A percentile compares a stretch with the other conserved stretches of the same genome.
Conservation (phyloP, 805 yeast species). For the Cyberlindnera japonica region DNA sequence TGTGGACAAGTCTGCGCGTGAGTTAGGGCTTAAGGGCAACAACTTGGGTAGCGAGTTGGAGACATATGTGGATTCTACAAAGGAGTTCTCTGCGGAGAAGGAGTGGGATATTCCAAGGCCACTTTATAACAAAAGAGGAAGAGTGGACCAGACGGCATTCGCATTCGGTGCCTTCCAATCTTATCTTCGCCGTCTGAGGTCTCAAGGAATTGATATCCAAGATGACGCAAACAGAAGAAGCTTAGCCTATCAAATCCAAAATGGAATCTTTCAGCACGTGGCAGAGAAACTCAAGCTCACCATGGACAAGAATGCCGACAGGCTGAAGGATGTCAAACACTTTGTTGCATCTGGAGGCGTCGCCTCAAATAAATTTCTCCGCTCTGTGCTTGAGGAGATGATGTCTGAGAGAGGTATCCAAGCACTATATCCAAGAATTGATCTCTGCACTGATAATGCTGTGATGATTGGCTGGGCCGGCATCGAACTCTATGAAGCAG, state of each 20-base stretch:
- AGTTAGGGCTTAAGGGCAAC: conserved; percentile 71
- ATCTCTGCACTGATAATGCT: conserved; percentile 90
- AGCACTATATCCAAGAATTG: conserved; percentile 64
- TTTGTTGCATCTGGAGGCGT: conserved; percentile 95
- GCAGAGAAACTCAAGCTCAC: conserved; percentile 58
- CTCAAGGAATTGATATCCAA: conserved; percentile 15
- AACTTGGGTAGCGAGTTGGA: conserved; percentile 89
- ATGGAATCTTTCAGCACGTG: conserved; percentile 68
- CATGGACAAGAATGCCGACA: conserved; percentile 36
- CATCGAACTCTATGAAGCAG: conserved; percentile 68
- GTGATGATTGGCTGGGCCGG: conserved; percentile 99
- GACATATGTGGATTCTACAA: conserved; percentile 38
- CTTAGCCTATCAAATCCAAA: conserved; percentile 58
- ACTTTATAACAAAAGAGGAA: conserved; percentile 43
- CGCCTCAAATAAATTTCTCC: conserved; percentile 63
- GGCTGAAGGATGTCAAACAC: conserved; percentile 41
- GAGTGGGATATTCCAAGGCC: conserved; percentile 45
- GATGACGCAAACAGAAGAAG: conserved; percentile 34
- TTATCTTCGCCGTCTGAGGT: conserved; percentile 40
- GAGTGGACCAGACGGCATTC: conserved; percentile 48
- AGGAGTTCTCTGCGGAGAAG: conserved; percentile 28
- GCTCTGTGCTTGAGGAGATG: conserved; percentile 43
- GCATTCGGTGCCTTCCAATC: conserved; percentile 79
- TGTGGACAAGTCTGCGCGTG: conserved; percentile 87
- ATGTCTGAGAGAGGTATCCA: conserved; percentile 32